These are phyloP conservation scores for Leptographium wingfieldii DNA, from an alignment of 2,329 filamentous ascomycete genomes.

Conservation along the genomic window DNA sequence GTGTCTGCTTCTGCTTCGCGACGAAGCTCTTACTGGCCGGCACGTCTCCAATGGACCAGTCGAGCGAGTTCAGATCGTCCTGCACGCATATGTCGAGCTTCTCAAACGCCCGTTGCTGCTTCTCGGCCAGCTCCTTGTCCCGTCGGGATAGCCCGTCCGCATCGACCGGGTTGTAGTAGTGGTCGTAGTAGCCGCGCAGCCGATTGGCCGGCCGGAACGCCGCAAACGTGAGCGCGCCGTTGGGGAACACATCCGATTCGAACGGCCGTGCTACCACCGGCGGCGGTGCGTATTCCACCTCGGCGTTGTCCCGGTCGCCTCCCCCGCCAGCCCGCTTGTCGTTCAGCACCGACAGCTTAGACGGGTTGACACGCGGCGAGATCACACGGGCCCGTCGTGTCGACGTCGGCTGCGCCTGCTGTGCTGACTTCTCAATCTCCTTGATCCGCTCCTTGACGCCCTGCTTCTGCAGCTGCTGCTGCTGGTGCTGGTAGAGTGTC, in stretches of 20 bases:
- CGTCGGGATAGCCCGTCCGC: constrained; percentile 52
- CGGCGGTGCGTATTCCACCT: constrained; percentile 84
- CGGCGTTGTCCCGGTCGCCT: constrained; percentile 51
- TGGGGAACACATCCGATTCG: constrained; percentile 55
- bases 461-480: constrained; percentile 29
- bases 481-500: constrained; percentile 31
- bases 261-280: constrained; percentile 53
- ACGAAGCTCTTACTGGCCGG: constrained; percentile 30
- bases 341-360: constrained; percentile 51
- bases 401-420: constrained; percentile 29
- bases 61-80: constrained; percentile 49
- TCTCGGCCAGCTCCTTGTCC: constrained; percentile 47
- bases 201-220: constrained; percentile 45
- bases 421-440: constrained; percentile 49
- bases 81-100: constrained; percentile 55
- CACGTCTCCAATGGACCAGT: constrained; percentile 47
- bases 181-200: constrained; percentile 47
- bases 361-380: constrained; percentile 34
- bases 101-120: constrained; percentile 35
- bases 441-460: constrained; percentile 44
- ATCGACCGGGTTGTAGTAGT: constrained; percentile 50
- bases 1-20: constrained; percentile 11
- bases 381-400: constrained; percentile 47
- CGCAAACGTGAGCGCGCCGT: constrained; percentile 41
- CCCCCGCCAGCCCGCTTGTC: constrained; percentile 22